Evolutionary conservation across 345 rosid genomes (phyloP).

Genomic region (Pugionium cornutum): DNA sequence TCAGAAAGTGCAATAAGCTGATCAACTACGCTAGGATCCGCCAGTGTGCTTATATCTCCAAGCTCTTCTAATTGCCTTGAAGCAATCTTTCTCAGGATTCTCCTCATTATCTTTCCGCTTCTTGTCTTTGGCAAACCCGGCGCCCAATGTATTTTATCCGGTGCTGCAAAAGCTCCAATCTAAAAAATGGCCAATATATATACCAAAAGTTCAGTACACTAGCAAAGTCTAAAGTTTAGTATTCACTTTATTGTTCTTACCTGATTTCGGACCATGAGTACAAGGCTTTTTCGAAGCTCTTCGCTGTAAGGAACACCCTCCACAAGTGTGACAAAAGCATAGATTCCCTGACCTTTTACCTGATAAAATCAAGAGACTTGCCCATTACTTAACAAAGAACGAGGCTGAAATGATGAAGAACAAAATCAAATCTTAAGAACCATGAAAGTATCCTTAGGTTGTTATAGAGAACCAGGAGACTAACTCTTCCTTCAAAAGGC

Average conservation of each 20-base stretch:
- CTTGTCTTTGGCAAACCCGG: slow-evolving; percentile 94
- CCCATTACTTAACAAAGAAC: background rate
- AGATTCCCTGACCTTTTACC: slow-evolving; percentile 97
- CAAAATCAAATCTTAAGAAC: slow-evolving; percentile 10
- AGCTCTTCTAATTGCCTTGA: slow-evolving; percentile 81
- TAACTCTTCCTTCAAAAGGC: background rate
- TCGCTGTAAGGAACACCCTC: slow-evolving; percentile 89
- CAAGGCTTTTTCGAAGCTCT: slow-evolving; percentile 76
- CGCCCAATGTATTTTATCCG: slow-evolving; percentile 95
- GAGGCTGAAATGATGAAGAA: background rate
- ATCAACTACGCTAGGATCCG: slow-evolving; percentile 79
- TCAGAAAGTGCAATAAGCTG: slow-evolving; percentile 79
- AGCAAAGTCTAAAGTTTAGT: background rate
- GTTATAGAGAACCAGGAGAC: background rate
- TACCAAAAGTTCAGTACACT: slow-evolving; percentile 3
- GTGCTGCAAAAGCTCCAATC: slow-evolving; percentile 98
- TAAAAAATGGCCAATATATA: no score
- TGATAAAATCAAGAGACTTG: slow-evolving; percentile 34
- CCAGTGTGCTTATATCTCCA: slow-evolving; percentile 93
- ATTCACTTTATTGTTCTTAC: slow-evolving; percentile 36
- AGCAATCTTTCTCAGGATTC: slow-evolving; percentile 92
- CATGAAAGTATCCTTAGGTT: slow-evolving; percentile 4
- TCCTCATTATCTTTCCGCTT: slow-evolving; percentile 98
- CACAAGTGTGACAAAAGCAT: slow-evolving; percentile 91
- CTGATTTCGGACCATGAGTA: slow-evolving; percentile 78